Conservation (phyloP, 2,329 filamentous ascomycete genomes). For the Emergomyces pasteurianus region DNA sequence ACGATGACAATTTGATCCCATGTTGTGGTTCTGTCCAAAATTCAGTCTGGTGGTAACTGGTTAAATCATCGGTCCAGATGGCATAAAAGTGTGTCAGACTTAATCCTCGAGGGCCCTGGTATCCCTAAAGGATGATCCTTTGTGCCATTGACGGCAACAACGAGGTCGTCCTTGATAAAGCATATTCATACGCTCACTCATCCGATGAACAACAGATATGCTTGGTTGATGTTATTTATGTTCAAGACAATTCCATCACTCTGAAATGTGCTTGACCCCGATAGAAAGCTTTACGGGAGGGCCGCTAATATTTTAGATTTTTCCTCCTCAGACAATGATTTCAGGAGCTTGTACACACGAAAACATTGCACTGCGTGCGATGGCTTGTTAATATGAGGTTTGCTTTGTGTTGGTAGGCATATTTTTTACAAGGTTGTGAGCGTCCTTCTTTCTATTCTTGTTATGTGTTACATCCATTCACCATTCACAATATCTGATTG, state of each 20-base stretch:
- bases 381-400: background rate
- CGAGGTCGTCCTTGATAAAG: conserved; percentile 63
- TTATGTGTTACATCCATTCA: background rate
- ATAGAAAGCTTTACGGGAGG: conserved; percentile 57
- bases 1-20: conserved; percentile 38
- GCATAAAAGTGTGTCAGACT: too few relatives aligned
- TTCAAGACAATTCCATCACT: conserved; percentile 52
- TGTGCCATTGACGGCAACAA: conserved; percentile 77
- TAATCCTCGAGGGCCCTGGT: too few relatives aligned
- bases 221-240: conserved; percentile 56
- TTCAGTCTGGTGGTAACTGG: conserved; percentile 70
- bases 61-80: conserved; percentile 55
- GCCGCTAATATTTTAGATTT: too few relatives aligned
- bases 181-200: conserved; percentile 43
- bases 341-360: background rate
- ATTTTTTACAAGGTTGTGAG: background rate
- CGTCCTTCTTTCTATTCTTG: background rate
- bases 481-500: background rate
- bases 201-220: conserved; percentile 40
- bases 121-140: too few relatives aligned
- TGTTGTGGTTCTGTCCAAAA: conserved; percentile 53
- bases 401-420: background rate
- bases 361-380: too few relatives aligned
- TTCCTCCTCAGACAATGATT: background rate
- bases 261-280: conserved; percentile 46